Conservation (phyloP, 2,329 filamentous ascomycete species). For the Raffaelea deltoideospora region DNA sequence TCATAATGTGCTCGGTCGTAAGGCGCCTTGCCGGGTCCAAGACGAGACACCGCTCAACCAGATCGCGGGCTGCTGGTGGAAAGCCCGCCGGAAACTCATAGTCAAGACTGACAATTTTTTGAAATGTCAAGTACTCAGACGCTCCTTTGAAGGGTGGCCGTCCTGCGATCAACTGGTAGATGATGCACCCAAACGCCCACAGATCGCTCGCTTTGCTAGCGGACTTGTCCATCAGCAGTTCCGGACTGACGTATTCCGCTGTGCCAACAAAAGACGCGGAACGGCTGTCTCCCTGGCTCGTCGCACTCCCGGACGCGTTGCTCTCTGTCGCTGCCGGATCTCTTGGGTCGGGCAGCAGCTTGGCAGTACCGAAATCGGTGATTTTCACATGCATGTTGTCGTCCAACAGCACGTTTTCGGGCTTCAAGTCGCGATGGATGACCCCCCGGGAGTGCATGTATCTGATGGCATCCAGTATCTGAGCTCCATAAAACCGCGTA, state of each 20-base stretch:
- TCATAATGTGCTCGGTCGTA: slow-evolving; percentile 91
- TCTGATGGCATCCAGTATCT: slow-evolving; percentile 90
- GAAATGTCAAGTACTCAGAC: slow-evolving; percentile 94
- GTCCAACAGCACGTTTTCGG: slow-evolving; percentile 90
- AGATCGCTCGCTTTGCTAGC: slow-evolving; percentile 95
- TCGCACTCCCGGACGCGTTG: slow-evolving; percentile 1
- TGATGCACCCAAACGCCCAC: slow-evolving; percentile 97
- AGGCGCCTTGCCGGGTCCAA: slow-evolving; percentile 72
- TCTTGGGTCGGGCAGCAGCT: slow-evolving; percentile 55
- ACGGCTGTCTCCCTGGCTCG: slow-evolving; percentile 44
- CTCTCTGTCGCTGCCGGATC: slow-evolving; percentile 27
- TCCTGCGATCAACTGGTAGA: slow-evolving; percentile 93
- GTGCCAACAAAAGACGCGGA: slow-evolving; percentile 95
- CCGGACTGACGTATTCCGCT: slow-evolving; percentile 94
- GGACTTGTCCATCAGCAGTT: slow-evolving; percentile 90
- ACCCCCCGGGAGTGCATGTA: slow-evolving; percentile 97
- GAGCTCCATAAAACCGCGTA: slow-evolving; percentile 82
- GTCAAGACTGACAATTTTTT: slow-evolving; percentile 90
- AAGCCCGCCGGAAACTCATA: slow-evolving; percentile 89
- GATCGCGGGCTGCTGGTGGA: slow-evolving; percentile 67
- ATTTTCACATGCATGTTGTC: slow-evolving; percentile 97
- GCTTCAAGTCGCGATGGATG: slow-evolving; percentile 92
- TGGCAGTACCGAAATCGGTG: slow-evolving; percentile 97
- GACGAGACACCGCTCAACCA: slow-evolving; percentile 81
- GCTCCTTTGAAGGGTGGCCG: slow-evolving; percentile 89